Base-by-base conservation (phyloP, 306 rosid species). In the Vicia faba region DNA sequence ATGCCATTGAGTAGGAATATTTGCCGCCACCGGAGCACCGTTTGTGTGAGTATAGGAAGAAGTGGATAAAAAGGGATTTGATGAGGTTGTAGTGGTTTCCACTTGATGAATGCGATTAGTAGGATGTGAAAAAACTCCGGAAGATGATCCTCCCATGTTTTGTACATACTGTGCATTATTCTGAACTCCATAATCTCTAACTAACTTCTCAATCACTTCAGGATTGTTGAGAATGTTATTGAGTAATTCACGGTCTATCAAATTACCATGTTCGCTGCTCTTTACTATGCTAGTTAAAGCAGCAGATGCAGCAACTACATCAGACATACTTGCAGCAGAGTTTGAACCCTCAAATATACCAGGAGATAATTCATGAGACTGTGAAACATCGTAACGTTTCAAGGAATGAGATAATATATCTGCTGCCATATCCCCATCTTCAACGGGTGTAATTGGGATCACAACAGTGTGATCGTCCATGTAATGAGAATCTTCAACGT, bases 391-490 rank as follows among this genome's bases (percentile, higher is more conserved):
- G 41, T 35, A 72, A 2, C 76, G 66, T 41, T 48, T 48, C 35
- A 64, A 14, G 36, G 81, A 73, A 66, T 75, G 81, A 10, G 79
- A 62, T 13, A 49, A 71, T 63, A 74, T 39, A 44, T 80, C 89
- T 3, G 69, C 38, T 25, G 80, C 68, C 8, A 39, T 81, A 76
- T 91, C 97, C 82, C 89, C 97, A 14, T 91, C 97, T 80, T 91
- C 97, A 41, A 88, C 50, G 2, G 97, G 84, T 2, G 96, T 91
- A 51, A 91, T 85, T 51, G 97, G 97, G 79, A 91, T 86, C 41
- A 82, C 44, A 73, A 73, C 73, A 71, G 82, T 61, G 55, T 60
- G 81, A 57, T 4, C 79, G 45, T 81, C 88, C 35, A 59, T 77
- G 23, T 11, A 19, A 48, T 28, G 46, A 45, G 82, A 69, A 45